Conservation (phyloP, 2,329 filamentous ascomycete species). For the Helotiales sp. region DNA sequence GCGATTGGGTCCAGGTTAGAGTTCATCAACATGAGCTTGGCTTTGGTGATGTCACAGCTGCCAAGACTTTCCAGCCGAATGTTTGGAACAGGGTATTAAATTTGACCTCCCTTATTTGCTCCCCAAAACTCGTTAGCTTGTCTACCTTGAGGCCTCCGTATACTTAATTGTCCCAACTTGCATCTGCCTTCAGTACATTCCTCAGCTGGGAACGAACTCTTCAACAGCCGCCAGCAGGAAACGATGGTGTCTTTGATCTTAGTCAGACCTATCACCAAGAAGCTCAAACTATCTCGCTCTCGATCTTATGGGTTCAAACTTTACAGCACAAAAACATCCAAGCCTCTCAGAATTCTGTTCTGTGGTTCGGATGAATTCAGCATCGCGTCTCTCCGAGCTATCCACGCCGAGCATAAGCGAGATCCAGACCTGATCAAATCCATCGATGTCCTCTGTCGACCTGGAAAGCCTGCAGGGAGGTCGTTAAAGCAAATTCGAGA, state of each 20-base stretch:
- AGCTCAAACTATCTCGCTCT: background rate
- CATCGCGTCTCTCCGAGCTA: conserved; percentile 72
- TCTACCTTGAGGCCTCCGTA: no score
- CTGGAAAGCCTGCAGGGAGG: conserved; percentile 78
- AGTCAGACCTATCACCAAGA: background rate
- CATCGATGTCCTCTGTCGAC: conserved; percentile 84
- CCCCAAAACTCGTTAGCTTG: background rate
- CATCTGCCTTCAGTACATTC: background rate
- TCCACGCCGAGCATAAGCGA: conserved; percentile 63
- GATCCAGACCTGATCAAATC: conserved; percentile 66
- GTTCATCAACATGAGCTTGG: background rate
- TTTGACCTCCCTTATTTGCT: background rate
- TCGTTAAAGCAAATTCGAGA: conserved; percentile 62
- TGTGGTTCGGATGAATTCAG: conserved; percentile 95
- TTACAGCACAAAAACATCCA: conserved; percentile 24
- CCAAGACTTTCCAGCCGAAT: conserved; percentile 1
- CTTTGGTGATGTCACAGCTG: conserved; percentile 1
- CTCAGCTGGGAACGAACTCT: background rate
- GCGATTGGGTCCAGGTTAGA: background rate
- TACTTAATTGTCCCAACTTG: no score
- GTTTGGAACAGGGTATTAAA: background rate
- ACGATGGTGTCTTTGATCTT: background rate
- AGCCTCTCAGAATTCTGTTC: conserved; percentile 84
- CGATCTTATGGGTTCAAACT: background rate
- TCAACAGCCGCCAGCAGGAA: no score